These are phyloP conservation scores for Westerdykella ornata DNA, from an alignment of 2,329 filamentous ascomycete species.

Conservation along the genomic window DNA sequence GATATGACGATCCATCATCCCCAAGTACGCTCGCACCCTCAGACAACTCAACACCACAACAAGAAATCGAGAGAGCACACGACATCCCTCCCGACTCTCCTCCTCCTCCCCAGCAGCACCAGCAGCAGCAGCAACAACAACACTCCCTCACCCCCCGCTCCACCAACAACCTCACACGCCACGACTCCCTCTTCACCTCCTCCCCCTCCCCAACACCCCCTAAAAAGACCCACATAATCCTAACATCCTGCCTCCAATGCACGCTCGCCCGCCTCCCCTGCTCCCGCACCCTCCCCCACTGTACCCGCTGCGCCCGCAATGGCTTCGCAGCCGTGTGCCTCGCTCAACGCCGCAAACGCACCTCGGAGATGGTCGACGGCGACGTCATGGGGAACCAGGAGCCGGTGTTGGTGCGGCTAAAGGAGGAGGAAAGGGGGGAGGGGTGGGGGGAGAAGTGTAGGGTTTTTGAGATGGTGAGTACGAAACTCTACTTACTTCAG, in stretches of 20 bases:
- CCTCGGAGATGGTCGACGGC: constrained; percentile 8
- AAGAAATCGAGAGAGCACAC: too few relatives aligned
- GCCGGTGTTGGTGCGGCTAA: constrained; percentile 16
- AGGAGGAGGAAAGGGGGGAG: constrained; percentile 9
- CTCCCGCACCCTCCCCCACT: constrained; percentile 22
- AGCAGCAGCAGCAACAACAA: too few relatives aligned
- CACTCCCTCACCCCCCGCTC: too few relatives aligned
- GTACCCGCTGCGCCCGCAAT: constrained; percentile 22
- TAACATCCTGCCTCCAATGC: constrained; percentile 28
- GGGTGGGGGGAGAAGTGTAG: constrained; percentile 13
- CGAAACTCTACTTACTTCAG: too few relatives aligned
- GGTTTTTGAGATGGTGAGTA: constrained; percentile 8
- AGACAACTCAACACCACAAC: too few relatives aligned
- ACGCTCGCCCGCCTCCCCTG: constrained; percentile 20
- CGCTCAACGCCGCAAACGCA: constrained; percentile 14
- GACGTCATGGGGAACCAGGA: constrained; percentile 1
- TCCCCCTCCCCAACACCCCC: not conserved
- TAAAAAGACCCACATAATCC: constrained; percentile 2
- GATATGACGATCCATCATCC: too few relatives aligned
- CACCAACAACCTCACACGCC: not conserved
- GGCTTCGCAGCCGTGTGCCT: constrained; percentile 16
- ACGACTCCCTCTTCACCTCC: not conserved
- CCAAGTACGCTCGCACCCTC: too few relatives aligned
- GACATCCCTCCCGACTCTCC: constrained; percentile 1
- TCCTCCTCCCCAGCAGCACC: not conserved